Conservation (phyloP, 78 protist species). For the Dictyostelium capitatum region DNA sequence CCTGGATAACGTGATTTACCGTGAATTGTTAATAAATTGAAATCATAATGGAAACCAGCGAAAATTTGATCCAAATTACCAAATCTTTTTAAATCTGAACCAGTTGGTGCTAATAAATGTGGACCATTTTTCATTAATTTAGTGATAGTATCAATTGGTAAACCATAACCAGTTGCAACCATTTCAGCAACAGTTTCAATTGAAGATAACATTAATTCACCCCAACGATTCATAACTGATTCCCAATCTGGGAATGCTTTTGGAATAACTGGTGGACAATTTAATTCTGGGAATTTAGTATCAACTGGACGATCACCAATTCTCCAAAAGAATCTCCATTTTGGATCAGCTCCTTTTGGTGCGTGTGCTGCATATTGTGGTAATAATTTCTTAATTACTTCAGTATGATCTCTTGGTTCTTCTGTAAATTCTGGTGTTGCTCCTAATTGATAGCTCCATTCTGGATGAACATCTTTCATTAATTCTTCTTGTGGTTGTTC, state of each 20-base stretch:
- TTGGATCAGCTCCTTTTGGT: conserved; percentile 92
- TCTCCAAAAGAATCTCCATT: conserved; percentile 96
- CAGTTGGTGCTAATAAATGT: conserved; percentile 96
- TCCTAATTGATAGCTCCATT: conserved; percentile 91
- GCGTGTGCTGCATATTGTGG: conserved; percentile 86
- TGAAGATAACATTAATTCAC: conserved; percentile 44
- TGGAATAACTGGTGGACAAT: conserved; percentile 90
- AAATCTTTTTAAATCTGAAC: conserved; percentile 87
- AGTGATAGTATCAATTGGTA: conserved; percentile 80
- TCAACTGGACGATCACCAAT: conserved; percentile 90
- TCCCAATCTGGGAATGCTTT: conserved; percentile 83
- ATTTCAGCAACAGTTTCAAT: conserved; percentile 70
- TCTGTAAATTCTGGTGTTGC: conserved; percentile 90
- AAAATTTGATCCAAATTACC: conserved; percentile 79
- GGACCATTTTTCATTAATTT: conserved; percentile 87
- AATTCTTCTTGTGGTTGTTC: conserved; percentile 84
- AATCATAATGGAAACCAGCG: conserved; percentile 95
- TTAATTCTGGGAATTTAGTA: conserved; percentile 82
- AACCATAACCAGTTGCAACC: conserved; percentile 76
- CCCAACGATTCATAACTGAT: conserved; percentile 86
- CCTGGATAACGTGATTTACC: conserved; percentile 92
- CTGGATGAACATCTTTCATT: conserved; percentile 89
- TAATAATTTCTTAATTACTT: conserved; percentile 44
- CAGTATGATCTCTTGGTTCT: conserved; percentile 80
- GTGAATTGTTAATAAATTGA: conserved; percentile 93